Conservation (phyloP, 176 grass and related monocot genomes). For the Oryza nivara region DNA sequence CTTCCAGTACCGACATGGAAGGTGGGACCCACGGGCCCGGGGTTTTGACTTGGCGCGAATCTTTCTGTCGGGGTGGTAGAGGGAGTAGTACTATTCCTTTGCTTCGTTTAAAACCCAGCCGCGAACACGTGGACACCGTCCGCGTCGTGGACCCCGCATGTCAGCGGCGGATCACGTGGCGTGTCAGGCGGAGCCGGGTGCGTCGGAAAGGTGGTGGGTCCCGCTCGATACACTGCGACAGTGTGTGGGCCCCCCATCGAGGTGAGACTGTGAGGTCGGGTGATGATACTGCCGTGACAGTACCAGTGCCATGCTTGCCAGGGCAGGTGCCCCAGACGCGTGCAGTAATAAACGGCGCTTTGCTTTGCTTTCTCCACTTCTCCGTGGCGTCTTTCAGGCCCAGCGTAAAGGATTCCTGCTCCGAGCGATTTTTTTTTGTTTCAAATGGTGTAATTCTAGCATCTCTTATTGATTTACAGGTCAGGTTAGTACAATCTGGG, state of each 20-base stretch:
- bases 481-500: not conserved
- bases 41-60: constrained; percentile 51
- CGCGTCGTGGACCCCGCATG: not conserved
- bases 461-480: not conserved
- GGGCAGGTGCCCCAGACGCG: not conserved
- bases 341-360: not conserved
- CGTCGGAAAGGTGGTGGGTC: not conserved
- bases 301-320: not conserved
- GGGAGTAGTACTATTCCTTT: too few species aligned
- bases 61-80: not conserved
- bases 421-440: not conserved
- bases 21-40: not conserved
- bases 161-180: not conserved
- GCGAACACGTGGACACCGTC: not conserved
- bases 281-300: too few species aligned
- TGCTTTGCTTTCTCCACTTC: not conserved
- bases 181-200: not conserved
- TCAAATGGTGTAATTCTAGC: not conserved
- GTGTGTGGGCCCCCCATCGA: not conserved
- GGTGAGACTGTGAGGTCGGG: not conserved
- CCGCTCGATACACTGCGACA: not conserved
- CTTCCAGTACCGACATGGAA: not conserved
- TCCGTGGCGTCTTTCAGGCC: not conserved
- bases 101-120: not conserved
- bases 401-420: not conserved